These are phyloP conservation scores for Tilletiopsis washingtonensis DNA, from an alignment of 1,284 basidiomycete genomes.

Conservation along the genomic window DNA sequence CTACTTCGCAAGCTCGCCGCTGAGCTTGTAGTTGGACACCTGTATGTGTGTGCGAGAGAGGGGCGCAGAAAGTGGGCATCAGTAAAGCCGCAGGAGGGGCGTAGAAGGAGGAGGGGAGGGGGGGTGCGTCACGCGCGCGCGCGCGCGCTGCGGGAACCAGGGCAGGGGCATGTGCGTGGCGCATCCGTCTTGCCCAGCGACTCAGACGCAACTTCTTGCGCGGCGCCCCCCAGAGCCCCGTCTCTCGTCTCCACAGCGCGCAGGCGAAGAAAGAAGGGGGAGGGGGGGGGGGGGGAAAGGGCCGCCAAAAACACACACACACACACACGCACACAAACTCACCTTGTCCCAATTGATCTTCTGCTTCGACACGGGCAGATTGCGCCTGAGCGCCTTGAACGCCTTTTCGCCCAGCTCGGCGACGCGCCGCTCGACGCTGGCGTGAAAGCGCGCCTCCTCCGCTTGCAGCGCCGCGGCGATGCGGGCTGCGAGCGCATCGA, in stretches of 20 bases:
- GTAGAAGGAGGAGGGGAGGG: too few relatives aligned
- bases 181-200: too few relatives aligned
- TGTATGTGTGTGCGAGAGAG: too few relatives aligned
- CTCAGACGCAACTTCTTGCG: too few relatives aligned
- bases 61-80: too few relatives aligned
- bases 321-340: conserved; percentile 1
- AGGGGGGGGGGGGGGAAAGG: background rate
- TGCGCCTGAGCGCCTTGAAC: conserved; percentile 38
- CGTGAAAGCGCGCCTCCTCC: conserved; percentile 37
- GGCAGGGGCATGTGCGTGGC: too few relatives aligned
- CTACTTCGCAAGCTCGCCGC: conserved; percentile 21
- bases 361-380: conserved; percentile 41
- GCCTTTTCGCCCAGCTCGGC: conserved; percentile 33
- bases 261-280: background rate
- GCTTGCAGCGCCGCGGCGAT: conserved; percentile 19
- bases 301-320: background rate
- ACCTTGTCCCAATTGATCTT: conserved; percentile 47
- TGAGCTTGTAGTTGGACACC: conserved; percentile 28
- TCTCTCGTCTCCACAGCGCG: too few relatives aligned
- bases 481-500: conserved; percentile 8
- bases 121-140: too few relatives aligned
- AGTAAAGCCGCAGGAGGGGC: too few relatives aligned
- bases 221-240: too few relatives aligned
- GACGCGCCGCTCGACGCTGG: conserved; percentile 16
- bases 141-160: too few relatives aligned